A percentile compares a stretch with the other conserved stretches of the same genome.
These are phyloP conservation scores for Alnus rubra DNA, from an alignment of 306 rosid species.

Conservation along the genomic window DNA sequence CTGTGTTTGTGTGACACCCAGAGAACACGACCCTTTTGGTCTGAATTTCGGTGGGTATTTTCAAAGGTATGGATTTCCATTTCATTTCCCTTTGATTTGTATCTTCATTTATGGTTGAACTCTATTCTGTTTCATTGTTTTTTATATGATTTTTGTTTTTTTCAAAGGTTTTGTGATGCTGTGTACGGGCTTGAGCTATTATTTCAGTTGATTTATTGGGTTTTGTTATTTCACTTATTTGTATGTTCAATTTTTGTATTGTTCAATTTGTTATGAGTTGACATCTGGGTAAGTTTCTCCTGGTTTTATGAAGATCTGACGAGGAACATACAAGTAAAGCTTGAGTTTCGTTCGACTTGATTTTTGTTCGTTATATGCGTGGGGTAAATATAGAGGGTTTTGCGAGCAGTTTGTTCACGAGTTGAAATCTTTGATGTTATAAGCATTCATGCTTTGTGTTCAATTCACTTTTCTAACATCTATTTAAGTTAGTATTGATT, in stretches of 20 bases:
- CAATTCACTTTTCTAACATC: neutral
- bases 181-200: constrained; percentile 26
- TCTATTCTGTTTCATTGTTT: constrained; percentile 7
- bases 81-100: constrained; percentile 7
- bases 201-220: neutral
- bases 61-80: constrained; percentile 46
- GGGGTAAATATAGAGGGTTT: constrained; percentile 6
- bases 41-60: constrained; percentile 32
- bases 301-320: constrained; percentile 41
- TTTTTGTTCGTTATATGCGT: constrained; percentile 5
- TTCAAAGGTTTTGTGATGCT: constrained; percentile 18
- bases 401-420: neutral
- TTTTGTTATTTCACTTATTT: constrained; percentile 6
- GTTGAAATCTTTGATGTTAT: neutral
- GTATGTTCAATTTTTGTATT: constrained; percentile 6
- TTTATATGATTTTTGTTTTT: neutral
- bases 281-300: neutral
- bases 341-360: constrained; percentile 21
- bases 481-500: constrained; percentile 6
- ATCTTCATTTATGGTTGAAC: constrained; percentile 6
- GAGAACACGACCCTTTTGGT: constrained; percentile 8
- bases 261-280: constrained; percentile 13
- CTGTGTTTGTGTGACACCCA: constrained; percentile 27
- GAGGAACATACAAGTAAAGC: neutral
- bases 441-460: constrained; percentile 16